These are phyloP conservation scores for Boletus mariae DNA, from an alignment of 1,284 basidiomycete genomes.

Conservation along the genomic window DNA sequence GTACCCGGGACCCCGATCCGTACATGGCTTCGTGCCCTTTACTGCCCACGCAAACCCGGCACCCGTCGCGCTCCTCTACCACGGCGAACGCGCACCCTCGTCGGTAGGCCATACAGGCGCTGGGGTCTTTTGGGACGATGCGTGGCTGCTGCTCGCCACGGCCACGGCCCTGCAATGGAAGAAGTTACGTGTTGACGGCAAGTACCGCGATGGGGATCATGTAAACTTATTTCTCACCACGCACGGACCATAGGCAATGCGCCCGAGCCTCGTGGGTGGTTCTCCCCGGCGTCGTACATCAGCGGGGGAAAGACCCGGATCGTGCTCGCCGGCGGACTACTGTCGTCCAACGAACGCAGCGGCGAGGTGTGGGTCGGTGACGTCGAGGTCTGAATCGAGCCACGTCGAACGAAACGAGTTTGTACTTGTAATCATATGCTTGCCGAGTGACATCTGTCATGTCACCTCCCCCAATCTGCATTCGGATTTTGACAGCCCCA, in stretches of 20 bases:
- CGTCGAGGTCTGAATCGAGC: constrained; percentile 10
- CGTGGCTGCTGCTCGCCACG: constrained; percentile 16
- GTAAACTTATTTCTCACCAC: background rate
- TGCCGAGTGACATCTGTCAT: too few relatives aligned
- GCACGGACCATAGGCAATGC: background rate
- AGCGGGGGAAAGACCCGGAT: constrained; percentile 19
- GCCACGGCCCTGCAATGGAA: constrained; percentile 16
- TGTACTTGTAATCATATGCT: too few relatives aligned
- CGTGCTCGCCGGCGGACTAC: constrained; percentile 22
- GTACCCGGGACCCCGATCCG: constrained; percentile 25
- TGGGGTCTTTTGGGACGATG: constrained; percentile 25
- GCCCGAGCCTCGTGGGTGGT: constrained; percentile 26
- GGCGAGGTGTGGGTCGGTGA: constrained; percentile 23
- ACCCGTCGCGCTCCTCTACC: constrained; percentile 20
- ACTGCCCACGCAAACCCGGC: background rate
- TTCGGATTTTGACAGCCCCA: too few relatives aligned
- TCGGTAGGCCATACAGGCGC: constrained; percentile 24
- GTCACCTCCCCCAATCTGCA: too few relatives aligned
- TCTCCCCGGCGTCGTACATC: constrained; percentile 17
- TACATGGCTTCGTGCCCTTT: constrained; percentile 27
- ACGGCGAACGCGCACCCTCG: constrained; percentile 21
- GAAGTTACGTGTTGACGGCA: constrained; percentile 16
- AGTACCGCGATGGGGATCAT: background rate
- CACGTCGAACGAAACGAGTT: background rate
- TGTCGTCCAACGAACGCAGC: constrained; percentile 25